Evolutionary conservation across 78 protist species (phyloP).

Genomic region (Chrysochromulina tobinii): DNA sequence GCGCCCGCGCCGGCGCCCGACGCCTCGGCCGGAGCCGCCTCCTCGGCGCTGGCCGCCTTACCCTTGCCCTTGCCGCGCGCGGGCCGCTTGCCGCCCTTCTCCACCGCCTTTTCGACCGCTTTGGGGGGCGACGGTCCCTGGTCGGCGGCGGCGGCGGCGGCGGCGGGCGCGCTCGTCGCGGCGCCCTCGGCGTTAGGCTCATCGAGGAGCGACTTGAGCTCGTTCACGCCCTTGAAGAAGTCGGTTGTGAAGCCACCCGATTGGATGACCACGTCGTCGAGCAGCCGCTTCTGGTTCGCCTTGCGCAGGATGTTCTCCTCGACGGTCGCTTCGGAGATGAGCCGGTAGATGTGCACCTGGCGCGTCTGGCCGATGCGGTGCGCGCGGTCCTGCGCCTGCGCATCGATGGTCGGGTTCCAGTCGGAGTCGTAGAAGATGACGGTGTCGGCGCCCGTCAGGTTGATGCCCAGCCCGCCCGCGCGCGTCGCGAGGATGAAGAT

Average conservation of each 20-base stretch:
- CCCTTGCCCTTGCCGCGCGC: no score
- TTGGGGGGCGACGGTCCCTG: not conserved
- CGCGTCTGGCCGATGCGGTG: slow-evolving; percentile 97
- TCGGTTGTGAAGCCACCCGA: slow-evolving; percentile 74
- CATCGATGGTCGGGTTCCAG: slow-evolving; percentile 95
- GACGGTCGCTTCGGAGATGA: slow-evolving; percentile 71
- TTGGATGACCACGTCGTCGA: slow-evolving; percentile 68
- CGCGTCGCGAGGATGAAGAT: slow-evolving; percentile 90
- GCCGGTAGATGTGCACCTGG: slow-evolving; percentile 93
- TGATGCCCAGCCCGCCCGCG: slow-evolving; percentile 95
- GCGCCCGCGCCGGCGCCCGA: no score
- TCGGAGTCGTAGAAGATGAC: slow-evolving; percentile 96
- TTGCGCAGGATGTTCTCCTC: slow-evolving; percentile 92
- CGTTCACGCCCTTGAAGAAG: not conserved
- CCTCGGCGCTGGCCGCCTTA: no score
- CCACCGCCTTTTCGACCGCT: no score
- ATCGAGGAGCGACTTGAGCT: slow-evolving; percentile 25
- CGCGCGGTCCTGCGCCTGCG: slow-evolving; percentile 94
- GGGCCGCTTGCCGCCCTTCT: no score
- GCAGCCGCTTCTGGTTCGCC: slow-evolving; percentile 81
- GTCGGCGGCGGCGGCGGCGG: not conserved
- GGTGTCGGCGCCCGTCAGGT: slow-evolving; percentile 96
- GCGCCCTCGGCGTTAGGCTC: not conserved
- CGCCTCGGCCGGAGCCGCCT: no score
- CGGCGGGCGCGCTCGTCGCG: not conserved